Evolutionary conservation across 371 early-diverging fungal genomes (phyloP), one percentile per base, ranked within the genome.

Genomic region (Umbelopsis sp.): DNA sequence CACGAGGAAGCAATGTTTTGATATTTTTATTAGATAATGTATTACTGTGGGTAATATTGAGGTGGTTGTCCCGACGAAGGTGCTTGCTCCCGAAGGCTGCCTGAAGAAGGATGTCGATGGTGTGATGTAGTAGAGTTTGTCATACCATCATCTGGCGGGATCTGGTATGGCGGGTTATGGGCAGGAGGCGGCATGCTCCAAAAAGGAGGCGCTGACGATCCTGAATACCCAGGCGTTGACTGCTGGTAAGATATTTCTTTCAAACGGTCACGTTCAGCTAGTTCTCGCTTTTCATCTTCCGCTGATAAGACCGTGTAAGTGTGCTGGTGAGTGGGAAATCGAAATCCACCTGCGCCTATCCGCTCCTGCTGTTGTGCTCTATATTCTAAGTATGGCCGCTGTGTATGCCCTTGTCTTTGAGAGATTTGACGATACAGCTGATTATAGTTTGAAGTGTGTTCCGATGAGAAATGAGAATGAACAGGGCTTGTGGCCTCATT

Each of bases 341-440:
- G 74, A 71, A 83, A 83, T 10, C 81, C 84, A 50, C 84, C 81
- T 20, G 79, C 79, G 65, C 81, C 80, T 11, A 76, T 67, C 45
- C 74, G 72, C 37, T 68, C 74, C 64, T 72, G 72, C 44, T 76
- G 72, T 14, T 68, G 67, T 3, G 62, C 50, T 35, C 51, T 18
- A 50, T 69, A 83, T 52, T 80, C 80, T 32, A 73, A 50, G 63
- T 83, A 83, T 41, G 83, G 78, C 18, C 78, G 71, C 35, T 77
- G 74, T 38, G 70, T 69, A 18, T 72, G 69, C 32, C 76, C 72
- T 65, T 76, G 79, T 18, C 72, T 72, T 11, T 69, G 74, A 14
- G 74, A 72, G 8, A 77, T 70, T 70, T 84, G 82, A 35, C 73
- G 74, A 64, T 80, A 80, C n/a, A 80, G 69, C 24, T 80, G 80